Percentiles rank a stretch among this genome's conserved stretches.
Evolutionary conservation across 345 rosid genomes (phyloP).

Genomic region (Cardamine occulta): DNA sequence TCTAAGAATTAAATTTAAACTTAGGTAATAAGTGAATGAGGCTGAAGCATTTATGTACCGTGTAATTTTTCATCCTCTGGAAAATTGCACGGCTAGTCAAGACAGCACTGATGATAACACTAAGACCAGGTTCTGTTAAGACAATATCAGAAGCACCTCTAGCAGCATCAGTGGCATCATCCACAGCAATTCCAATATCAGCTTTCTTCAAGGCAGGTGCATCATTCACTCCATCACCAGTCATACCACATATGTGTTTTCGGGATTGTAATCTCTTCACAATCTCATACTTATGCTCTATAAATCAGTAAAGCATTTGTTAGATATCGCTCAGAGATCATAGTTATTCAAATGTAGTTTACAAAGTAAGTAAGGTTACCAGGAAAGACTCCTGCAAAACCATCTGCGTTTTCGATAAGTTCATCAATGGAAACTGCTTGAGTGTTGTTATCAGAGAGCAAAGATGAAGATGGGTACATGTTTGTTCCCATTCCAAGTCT

Average conservation of each 20-base stretch:
- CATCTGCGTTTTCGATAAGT: conserved; percentile 53
- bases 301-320: background rate
- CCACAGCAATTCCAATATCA: conserved; percentile 70
- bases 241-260: conserved; percentile 67
- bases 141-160: conserved; percentile 68
- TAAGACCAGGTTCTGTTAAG: conserved; percentile 66
- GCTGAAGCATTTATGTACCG: conserved; percentile 41
- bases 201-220: conserved; percentile 71
- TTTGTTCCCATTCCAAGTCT: conserved; percentile 82
- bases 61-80: conserved; percentile 74
- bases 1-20: too few species aligned
- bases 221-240: conserved; percentile 72
- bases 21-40: background rate
- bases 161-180: conserved; percentile 71
- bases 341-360: conserved; percentile 11
- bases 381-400: conserved; percentile 74
- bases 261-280: conserved; percentile 55
- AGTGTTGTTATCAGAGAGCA: conserved; percentile 48
- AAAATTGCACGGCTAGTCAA: conserved; percentile 68
- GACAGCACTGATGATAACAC: conserved; percentile 67
- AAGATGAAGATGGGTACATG: conserved; percentile 81
- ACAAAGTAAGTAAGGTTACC: conserved; percentile 32
- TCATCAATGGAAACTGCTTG: conserved; percentile 51
- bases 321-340: background rate
- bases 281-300: conserved; percentile 67